Conservation (phyloP, 2,329 filamentous ascomycete genomes). For the Emmonsia crescens region DNA sequence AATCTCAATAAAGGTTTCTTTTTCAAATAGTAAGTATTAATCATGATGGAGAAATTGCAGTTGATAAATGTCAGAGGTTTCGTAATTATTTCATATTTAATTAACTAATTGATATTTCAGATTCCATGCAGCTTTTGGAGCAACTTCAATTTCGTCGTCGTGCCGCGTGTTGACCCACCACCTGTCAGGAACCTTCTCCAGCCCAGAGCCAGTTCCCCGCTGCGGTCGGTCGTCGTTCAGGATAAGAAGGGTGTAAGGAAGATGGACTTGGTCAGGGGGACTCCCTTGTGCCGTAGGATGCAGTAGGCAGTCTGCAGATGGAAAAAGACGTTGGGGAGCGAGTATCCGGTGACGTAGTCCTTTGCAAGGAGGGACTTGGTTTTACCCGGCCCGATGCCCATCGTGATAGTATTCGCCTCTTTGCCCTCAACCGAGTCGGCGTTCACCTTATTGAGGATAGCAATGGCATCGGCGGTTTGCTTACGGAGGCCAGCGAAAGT, state of each 20-base stretch:
- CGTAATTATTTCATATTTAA: no score
- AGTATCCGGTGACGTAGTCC: background rate
- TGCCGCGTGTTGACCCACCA: background rate
- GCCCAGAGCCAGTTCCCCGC: background rate
- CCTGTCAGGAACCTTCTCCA: background rate
- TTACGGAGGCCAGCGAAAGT: background rate
- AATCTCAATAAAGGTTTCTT: no score
- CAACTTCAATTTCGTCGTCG: background rate
- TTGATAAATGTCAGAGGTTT: no score
- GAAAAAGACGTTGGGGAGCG: background rate
- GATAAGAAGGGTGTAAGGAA: background rate
- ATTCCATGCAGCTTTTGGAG: background rate
- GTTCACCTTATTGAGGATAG: background rate
- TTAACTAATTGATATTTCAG: background rate
- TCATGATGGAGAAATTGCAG: no score
- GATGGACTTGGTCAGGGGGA: background rate
- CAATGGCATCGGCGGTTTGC: background rate
- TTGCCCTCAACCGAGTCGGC: background rate
- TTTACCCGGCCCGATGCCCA: background rate
- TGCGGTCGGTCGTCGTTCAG: background rate
- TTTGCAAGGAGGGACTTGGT: background rate
- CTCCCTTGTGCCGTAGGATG: background rate
- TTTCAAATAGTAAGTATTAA: no score
- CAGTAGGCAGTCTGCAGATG: background rate
- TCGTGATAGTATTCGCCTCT: background rate